Conservation (phyloP, 164 flowering plant genomes). For the Annona cherimola region DNA sequence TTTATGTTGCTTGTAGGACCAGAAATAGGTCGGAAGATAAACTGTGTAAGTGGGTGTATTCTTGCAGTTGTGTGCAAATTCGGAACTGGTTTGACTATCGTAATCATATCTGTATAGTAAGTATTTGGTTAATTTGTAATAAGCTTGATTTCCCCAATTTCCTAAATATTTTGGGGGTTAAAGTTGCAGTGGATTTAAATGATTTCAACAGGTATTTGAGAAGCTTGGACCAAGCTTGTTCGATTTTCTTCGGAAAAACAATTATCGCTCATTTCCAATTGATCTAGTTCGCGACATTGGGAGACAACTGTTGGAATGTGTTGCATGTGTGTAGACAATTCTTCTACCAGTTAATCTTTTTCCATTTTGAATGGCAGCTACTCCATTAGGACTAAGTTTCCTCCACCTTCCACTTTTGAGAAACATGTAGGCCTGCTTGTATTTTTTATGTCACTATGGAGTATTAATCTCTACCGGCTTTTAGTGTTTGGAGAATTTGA, state of each 20-base stretch:
- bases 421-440: neutral
- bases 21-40: slow-evolving; percentile 11
- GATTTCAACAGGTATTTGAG: slow-evolving; percentile 98
- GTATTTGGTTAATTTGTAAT: slow-evolving; percentile 60
- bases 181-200: slow-evolving; percentile 67
- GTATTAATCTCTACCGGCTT: neutral
- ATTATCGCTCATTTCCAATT: slow-evolving; percentile 98
- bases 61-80: slow-evolving; percentile 99
- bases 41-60: slow-evolving; percentile 61
- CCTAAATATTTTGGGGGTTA: slow-evolving; percentile 50
- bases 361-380: neutral
- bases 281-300: slow-evolving; percentile 99
- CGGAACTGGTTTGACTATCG: slow-evolving; percentile 99
- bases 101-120: slow-evolving; percentile 99
- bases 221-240: slow-evolving; percentile 99
- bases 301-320: slow-evolving; percentile 96
- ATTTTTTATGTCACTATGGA: neutral
- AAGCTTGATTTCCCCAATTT: slow-evolving; percentile 47
- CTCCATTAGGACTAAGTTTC: neutral
- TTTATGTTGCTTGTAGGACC: neutral
- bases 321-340: slow-evolving; percentile 95
- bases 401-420: neutral
- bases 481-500: neutral
- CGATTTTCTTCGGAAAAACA: slow-evolving; percentile 99
- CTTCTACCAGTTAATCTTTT: slow-evolving; percentile 17